Evolutionary conservation across 352 stramenopile genomes (phyloP).

Genomic region (Globisporangium megalacanthum): DNA sequence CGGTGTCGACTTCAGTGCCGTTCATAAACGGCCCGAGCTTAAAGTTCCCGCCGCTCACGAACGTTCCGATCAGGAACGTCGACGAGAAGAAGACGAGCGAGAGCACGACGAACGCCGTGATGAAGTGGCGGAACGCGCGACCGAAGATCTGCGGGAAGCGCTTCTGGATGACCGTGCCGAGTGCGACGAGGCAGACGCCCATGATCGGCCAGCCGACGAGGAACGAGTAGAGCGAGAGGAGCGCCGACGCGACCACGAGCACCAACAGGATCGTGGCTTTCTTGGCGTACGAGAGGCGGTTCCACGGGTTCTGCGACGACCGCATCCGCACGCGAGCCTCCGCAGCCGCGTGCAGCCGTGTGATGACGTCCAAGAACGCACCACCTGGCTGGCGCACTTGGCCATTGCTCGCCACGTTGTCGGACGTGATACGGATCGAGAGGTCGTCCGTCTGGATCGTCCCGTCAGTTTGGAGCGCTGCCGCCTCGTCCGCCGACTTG

Average conservation of each 20-base stretch:
- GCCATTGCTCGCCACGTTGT: conserved; percentile 10
- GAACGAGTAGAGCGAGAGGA: conserved; percentile 58
- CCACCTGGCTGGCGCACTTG: background rate
- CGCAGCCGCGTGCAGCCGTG: conserved; percentile 31
- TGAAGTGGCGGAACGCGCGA: conserved; percentile 64
- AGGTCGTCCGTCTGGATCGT: conserved; percentile 19
- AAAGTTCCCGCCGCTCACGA: conserved; percentile 53
- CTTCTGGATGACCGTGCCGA: conserved; percentile 59
- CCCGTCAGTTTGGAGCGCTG: conserved; percentile 5
- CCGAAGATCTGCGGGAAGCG: conserved; percentile 78
- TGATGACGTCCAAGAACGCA: conserved; percentile 4
- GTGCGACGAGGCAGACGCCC: conserved; percentile 57
- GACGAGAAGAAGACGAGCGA: conserved; percentile 83
- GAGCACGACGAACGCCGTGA: conserved; percentile 64
- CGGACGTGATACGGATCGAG: conserved; percentile 18
- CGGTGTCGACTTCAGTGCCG: conserved; percentile 25
- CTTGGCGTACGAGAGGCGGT: conserved; percentile 32
- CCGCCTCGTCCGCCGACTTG: conserved; percentile 6
- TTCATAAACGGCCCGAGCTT: conserved; percentile 43
- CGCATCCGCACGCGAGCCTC: conserved; percentile 28
- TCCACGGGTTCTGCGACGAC: conserved; percentile 55
- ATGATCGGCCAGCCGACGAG: conserved; percentile 73
- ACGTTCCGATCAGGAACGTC: conserved; percentile 69
- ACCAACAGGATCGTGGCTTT: conserved; percentile 46
- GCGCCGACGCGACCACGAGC: conserved; percentile 43